Evolutionary conservation across 2,329 filamentous ascomycete species (phyloP).

Genomic region (Fusarium foetens): DNA sequence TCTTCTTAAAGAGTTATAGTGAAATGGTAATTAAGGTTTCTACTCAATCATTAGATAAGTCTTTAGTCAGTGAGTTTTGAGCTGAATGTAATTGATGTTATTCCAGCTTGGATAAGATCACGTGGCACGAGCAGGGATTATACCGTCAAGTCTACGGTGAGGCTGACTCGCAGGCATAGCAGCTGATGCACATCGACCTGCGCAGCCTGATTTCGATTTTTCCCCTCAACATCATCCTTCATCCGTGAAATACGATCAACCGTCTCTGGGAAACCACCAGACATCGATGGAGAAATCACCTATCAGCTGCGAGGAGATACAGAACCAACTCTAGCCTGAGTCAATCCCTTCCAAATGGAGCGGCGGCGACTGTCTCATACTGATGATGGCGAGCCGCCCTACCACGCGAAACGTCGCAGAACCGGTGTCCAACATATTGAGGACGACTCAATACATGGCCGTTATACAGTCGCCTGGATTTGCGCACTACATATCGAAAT

Average conservation of each 20-base stretch:
- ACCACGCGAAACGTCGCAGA: neutral
- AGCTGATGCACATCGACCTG: neutral
- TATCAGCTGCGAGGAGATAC: rapidly evolving
- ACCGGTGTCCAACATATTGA: rapidly evolving
- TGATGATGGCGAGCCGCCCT: rapidly evolving
- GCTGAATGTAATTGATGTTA: rapidly evolving
- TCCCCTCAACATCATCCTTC: neutral
- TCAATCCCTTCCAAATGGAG: neutral
- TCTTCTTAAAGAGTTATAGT: no score
- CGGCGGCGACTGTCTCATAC: neutral
- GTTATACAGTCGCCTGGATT: conserved; percentile 47
- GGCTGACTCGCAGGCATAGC: neutral
- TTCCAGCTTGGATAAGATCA: rapidly evolving
- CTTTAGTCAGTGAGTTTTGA: rapidly evolving
- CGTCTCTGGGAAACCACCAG: no score
- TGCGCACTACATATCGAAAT: conserved; percentile 43
- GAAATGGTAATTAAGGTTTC: rapidly evolving
- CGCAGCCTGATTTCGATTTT: neutral
- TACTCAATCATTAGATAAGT: rapidly evolving
- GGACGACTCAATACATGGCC: rapidly evolving
- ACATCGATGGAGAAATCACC: no score
- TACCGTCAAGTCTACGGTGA: neutral
- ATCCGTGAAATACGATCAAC: rapidly evolving
- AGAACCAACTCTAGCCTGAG: neutral
- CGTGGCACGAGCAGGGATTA: neutral